Conservation (phyloP, 805 yeast genomes). For the Suhomyces vadensis region DNA sequence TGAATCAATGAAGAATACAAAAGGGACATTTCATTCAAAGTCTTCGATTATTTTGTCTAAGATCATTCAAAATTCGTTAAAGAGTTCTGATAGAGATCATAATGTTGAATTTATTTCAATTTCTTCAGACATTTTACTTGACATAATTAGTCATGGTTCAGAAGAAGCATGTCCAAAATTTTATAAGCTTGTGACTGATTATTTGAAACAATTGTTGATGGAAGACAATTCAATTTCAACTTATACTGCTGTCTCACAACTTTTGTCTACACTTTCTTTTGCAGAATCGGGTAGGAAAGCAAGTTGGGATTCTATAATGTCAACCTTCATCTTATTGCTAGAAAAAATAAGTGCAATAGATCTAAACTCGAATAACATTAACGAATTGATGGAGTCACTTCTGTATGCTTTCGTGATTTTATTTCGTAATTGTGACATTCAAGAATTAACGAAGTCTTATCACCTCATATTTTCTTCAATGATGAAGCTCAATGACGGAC, state of each 20-base stretch:
- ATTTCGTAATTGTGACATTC: constrained; percentile 56
- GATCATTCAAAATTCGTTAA: constrained; percentile 37
- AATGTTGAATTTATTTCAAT: constrained; percentile 23
- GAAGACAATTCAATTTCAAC: constrained; percentile 3
- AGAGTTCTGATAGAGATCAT: constrained; percentile 5
- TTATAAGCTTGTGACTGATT: constrained; percentile 33
- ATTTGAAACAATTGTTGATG: constrained; percentile 18
- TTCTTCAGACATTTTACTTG: constrained; percentile 59
- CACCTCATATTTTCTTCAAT: constrained; percentile 43
- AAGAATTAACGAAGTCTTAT: constrained; percentile 49
- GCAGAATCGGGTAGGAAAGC: constrained; percentile 70
- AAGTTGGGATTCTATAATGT: constrained; percentile 47
- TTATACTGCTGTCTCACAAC: constrained; percentile 28
- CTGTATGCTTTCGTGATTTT: constrained; percentile 50
- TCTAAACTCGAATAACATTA: not conserved
- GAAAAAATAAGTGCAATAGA: constrained; percentile 14
- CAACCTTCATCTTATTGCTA: constrained; percentile 22
- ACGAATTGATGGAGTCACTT: constrained; percentile 26
- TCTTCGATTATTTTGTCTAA: constrained; percentile 50
- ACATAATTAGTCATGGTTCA: constrained; percentile 54
- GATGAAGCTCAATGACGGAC: constrained; percentile 31
- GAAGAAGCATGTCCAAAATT: constrained; percentile 47
- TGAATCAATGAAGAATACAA: constrained; percentile 73
- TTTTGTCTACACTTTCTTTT: constrained; percentile 53
- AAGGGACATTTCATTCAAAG: constrained; percentile 74